A percentile compares a stretch with the other conserved stretches of the same genome.
Conservation (phyloP, 345 rosid species). For the Turritis glabra region DNA sequence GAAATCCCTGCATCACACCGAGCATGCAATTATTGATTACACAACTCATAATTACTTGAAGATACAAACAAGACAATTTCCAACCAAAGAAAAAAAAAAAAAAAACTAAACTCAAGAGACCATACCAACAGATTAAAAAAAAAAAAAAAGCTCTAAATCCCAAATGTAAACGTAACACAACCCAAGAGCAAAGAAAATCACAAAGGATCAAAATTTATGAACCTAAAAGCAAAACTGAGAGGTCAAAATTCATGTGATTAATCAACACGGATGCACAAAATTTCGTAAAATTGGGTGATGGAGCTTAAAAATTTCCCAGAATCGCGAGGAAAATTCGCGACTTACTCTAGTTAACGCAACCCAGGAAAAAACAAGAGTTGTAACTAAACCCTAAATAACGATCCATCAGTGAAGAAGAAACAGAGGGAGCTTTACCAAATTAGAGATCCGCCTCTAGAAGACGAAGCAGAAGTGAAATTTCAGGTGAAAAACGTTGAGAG, state of each 20-base stretch:
- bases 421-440: not conserved
- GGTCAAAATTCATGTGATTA: not conserved
- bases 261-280: not conserved
- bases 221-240: not conserved
- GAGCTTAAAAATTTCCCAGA: not conserved
- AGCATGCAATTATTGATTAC: not conserved
- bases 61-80: not conserved
- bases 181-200: not conserved
- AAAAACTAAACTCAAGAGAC: not conserved
- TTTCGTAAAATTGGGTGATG: not conserved
- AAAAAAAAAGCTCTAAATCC: not conserved
- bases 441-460: not conserved
- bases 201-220: not conserved
- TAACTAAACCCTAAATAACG: conserved; percentile 5
- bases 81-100: not conserved
- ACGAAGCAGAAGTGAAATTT: not conserved
- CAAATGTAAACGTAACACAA: not conserved
- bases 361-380: not conserved
- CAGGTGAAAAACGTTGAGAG: conserved; percentile 1
- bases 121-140: not conserved
- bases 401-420: not conserved
- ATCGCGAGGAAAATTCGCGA: not conserved
- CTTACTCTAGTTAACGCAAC: not conserved
- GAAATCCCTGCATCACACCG: conserved; percentile 33
- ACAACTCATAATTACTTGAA: not conserved